These are phyloP conservation scores for Athelia psychrophila DNA, from an alignment of 1,284 basidiomycete genomes.

Conservation along the genomic window DNA sequence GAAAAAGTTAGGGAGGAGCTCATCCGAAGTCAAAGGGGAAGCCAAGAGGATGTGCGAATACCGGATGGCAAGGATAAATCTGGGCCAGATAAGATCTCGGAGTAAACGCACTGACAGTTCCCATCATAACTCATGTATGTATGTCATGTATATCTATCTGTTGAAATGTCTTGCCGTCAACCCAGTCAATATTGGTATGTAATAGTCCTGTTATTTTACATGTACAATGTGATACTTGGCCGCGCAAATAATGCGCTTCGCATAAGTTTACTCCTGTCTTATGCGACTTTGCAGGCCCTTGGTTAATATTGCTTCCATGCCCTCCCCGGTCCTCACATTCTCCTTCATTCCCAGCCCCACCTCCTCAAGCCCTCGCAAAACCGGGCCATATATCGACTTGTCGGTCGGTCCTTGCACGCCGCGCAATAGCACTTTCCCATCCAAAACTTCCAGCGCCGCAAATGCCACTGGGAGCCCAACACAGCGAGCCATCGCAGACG, in stretches of 20 bases:
- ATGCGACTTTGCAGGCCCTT: slow-evolving; percentile 13
- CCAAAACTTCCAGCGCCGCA: slow-evolving; percentile 70
- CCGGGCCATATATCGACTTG: slow-evolving; percentile 56
- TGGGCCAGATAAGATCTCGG: slow-evolving; percentile 13
- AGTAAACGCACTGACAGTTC: slow-evolving; percentile 23
- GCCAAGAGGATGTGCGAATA: slow-evolving; percentile 20
- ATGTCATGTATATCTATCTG: no score
- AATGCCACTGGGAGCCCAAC: slow-evolving; percentile 87
- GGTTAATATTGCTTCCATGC: slow-evolving; percentile 25
- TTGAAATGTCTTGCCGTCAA: no score
- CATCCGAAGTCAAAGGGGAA: slow-evolving; percentile 9
- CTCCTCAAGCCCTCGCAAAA: slow-evolving; percentile 59
- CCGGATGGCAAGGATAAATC: slow-evolving; percentile 15
- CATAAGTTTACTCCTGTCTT: no score
- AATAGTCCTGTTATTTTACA: no score
- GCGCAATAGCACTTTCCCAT: slow-evolving; percentile 57
- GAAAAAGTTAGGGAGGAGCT: slow-evolving; percentile 34
- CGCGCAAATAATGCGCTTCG: no score
- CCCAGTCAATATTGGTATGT: no score
- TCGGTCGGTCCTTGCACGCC: slow-evolving; percentile 71
- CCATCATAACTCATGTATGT: slow-evolving; percentile 12
- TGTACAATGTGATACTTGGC: no score
- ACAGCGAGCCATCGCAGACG: slow-evolving; percentile 85
- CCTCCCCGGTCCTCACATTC: slow-evolving; percentile 24
- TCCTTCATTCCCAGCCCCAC: slow-evolving; percentile 72